Percentiles rank a stretch among this genome's conserved stretches.
Evolutionary conservation across 768 basidiomycete species (phyloP).

Genomic region (Mycena albidolilacea): DNA sequence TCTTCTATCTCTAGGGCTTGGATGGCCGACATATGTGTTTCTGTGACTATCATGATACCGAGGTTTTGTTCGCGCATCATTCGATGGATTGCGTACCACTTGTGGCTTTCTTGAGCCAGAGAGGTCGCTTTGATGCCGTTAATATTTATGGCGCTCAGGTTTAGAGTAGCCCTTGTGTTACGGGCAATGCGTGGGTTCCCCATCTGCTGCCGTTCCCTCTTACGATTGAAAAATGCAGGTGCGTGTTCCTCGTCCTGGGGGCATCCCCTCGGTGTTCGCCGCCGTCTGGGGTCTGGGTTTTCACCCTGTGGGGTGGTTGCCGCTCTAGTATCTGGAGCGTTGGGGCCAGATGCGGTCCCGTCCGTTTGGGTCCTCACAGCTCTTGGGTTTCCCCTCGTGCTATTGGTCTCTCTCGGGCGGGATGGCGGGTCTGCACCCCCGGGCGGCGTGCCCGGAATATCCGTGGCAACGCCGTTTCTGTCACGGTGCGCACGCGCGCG

Average conservation of each 20-base stretch:
- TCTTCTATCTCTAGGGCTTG: background rate
- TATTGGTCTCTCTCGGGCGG: background rate
- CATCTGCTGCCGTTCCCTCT: background rate
- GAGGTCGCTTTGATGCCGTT: no score
- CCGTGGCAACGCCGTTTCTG: no score
- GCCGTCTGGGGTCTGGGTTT: background rate
- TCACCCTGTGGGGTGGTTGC: background rate
- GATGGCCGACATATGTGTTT: background rate
- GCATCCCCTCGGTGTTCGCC: background rate
- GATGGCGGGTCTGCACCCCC: background rate
- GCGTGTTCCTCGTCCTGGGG: constrained; percentile 3
- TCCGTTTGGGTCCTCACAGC: no score
- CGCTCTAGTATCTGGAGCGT: background rate
- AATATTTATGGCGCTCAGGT: background rate
- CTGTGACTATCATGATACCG: background rate
- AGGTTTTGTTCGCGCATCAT: background rate
- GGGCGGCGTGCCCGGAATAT: background rate
- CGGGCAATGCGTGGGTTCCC: background rate
- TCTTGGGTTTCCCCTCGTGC: constrained; percentile 6
- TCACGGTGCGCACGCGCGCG: no score
- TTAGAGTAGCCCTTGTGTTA: background rate
- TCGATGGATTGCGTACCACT: background rate
- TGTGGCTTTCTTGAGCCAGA: background rate
- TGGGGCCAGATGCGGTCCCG: background rate
- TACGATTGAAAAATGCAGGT: background rate